These are phyloP conservation scores for Aspergillus melleus DNA, from an alignment of 2,329 filamentous ascomycete species.

Conservation along the genomic window DNA sequence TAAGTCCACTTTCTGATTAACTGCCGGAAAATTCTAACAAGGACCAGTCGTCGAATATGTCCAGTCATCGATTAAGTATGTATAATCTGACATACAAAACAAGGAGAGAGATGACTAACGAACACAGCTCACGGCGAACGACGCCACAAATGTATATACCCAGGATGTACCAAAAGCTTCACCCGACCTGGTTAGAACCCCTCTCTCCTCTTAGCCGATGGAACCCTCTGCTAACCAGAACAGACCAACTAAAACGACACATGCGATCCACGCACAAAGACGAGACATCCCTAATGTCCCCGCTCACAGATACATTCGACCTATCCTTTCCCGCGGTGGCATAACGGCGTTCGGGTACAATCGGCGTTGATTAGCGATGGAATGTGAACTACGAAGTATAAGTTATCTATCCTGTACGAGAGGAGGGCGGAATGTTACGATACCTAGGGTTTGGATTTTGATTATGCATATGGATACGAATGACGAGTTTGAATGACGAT, in stretches of 20 bases:
- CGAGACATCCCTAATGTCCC: conserved; percentile 22
- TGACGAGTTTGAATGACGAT: conserved; percentile 1
- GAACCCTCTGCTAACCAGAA: conserved; percentile 1
- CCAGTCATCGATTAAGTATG: conserved; percentile 45
- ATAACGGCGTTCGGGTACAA: conserved; percentile 8
- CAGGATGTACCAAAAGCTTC: conserved; percentile 45
- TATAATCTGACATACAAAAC: not conserved
- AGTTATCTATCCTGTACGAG: not conserved
- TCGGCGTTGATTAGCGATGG: not conserved
- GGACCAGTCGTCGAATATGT: conserved; percentile 46
- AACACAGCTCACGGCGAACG: conserved; percentile 40
- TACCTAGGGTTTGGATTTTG: not conserved
- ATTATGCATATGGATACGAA: conserved; percentile 1
- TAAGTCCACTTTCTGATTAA: conserved; percentile 24
- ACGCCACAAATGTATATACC: conserved; percentile 42
- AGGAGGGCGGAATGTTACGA: not conserved
- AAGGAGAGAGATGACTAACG: conserved; percentile 10
- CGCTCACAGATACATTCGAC: conserved; percentile 24
- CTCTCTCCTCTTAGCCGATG: not conserved
- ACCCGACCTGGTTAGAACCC: conserved; percentile 41
- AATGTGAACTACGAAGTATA: not conserved
- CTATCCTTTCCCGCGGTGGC: conserved; percentile 14
- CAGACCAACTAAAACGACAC: conserved; percentile 45
- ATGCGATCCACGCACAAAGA: conserved; percentile 39
- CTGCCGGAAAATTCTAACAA: conserved; percentile 1